A percentile compares a stretch with the other conserved stretches of the same genome.
These are phyloP conservation scores for Candida sp. DNA, from an alignment of 1,139 yeast species.

Conservation along the genomic window DNA sequence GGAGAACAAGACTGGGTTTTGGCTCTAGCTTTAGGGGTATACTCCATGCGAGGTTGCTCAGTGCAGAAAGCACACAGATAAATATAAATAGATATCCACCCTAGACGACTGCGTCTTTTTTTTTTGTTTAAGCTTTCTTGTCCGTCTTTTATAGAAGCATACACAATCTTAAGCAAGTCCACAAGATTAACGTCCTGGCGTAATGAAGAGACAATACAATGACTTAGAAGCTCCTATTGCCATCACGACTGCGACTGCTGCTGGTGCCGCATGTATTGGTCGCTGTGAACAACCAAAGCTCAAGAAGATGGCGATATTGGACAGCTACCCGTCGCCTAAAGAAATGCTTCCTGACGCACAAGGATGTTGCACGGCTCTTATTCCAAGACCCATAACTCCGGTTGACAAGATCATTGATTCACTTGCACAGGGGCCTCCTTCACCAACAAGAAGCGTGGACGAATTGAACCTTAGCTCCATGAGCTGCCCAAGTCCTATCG, in stretches of 20 bases:
- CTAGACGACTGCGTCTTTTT: neutral
- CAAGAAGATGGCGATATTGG: neutral
- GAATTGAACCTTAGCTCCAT: neutral
- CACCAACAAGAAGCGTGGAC: neutral
- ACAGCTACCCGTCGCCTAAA: constrained; percentile 4
- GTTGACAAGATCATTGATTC: constrained; percentile 2
- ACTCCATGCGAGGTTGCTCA: neutral
- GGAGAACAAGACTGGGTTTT: neutral
- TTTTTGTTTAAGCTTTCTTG: neutral
- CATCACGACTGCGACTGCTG: neutral
- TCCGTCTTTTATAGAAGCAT: neutral
- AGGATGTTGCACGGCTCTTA: neutral
- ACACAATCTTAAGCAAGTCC: neutral
- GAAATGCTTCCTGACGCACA: neutral
- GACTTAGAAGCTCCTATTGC: neutral
- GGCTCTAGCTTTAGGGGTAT: neutral
- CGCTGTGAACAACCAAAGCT: neutral
- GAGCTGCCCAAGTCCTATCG: neutral
- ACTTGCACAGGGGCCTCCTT: neutral
- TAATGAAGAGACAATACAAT: constrained; percentile 2
- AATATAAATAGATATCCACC: neutral
- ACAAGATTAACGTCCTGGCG: neutral
- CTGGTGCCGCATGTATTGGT: neutral
- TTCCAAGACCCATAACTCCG: constrained; percentile 3
- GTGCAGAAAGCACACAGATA: neutral